Evolutionary conservation across 441 rosid genomes (phyloP), one percentile per base, ranked within the genome.

Genomic region (Dalechampia spathulata): DNA sequence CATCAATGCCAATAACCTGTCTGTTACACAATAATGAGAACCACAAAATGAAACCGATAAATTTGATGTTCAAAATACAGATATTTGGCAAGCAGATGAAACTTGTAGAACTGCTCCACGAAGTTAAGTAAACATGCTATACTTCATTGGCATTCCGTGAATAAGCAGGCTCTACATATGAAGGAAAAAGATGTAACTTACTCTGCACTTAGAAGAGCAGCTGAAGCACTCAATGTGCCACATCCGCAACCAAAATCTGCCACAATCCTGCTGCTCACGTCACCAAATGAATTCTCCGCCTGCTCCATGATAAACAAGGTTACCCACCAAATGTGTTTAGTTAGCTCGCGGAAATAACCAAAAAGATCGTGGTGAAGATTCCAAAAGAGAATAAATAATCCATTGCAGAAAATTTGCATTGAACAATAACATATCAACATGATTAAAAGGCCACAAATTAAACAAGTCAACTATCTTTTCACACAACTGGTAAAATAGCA

Each of bases 171-270:
- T 14, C 7, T 12, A 51, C 53, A 16, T 36, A 14, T 8, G 26
- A 11, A 25, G 55, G 39, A 23, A 60, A n/a, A 49, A 39, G 15
- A 44, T 8, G 45, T 21, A n/a, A 76, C 93, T 78, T 64, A 88
- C 96, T 79, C 83, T 45, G 98, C 96, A 61, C 83, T 96, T 67
- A 92, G 62, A 56, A 92, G 88, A 60, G 85, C 74, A 70, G 98
- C 91, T 17, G 97, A 96, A 70, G 73, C 77, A 72, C 90, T 78
- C 63, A 92, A 64, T 21, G 96, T 86, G 63, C 94, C 98, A 62
- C 98, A 92, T 0, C 98, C 96, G 39, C 96, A 92, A 2, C 98
- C 98, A 59, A 92, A 92, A 86, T 92, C 98, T 0, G 87, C 98
- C 37, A 86, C 96, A 1, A 92, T 78, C 72, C 83, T 86, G 62